These are phyloP conservation scores for Parastagonospora avenae DNA, from an alignment of 2,329 filamentous ascomycete species.

Conservation along the genomic window DNA sequence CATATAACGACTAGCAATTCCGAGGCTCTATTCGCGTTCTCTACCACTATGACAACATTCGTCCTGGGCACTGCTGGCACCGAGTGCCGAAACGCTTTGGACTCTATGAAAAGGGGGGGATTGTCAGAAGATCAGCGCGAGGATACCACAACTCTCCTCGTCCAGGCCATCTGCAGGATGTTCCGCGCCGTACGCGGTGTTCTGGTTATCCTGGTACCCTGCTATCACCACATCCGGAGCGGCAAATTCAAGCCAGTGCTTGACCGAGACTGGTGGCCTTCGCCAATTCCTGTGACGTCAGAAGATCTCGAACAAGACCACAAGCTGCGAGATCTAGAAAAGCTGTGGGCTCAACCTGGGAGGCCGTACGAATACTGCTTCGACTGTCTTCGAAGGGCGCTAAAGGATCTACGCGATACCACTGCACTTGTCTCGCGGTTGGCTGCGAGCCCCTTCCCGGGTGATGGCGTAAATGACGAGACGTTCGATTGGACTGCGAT, in stretches of 20 bases:
- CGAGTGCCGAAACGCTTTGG: slow-evolving; percentile 17
- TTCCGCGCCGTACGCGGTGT: slow-evolving; percentile 26
- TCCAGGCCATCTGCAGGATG: slow-evolving; percentile 8
- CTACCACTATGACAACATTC: slow-evolving; percentile 20
- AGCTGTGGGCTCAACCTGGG: slow-evolving; percentile 26
- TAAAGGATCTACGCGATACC: slow-evolving; percentile 21
- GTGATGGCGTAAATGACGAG: neutral
- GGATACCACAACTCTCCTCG: slow-evolving; percentile 2
- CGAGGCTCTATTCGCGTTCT: slow-evolving; percentile 45
- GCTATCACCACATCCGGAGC: slow-evolving; percentile 23
- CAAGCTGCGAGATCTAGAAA: slow-evolving; percentile 23
- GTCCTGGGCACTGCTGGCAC: slow-evolving; percentile 17
- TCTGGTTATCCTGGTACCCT: slow-evolving; percentile 31
- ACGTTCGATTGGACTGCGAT: slow-evolving; percentile 27
- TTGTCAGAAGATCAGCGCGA: neutral
- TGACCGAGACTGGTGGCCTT: slow-evolving; percentile 35
- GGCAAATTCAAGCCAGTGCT: slow-evolving; percentile 22
- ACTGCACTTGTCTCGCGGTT: slow-evolving; percentile 32
- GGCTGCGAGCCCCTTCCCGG: slow-evolving; percentile 1
- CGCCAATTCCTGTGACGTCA: slow-evolving; percentile 11
- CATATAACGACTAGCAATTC: slow-evolving; percentile 47
- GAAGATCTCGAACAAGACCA: slow-evolving; percentile 19
- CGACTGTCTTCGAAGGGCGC: slow-evolving; percentile 18
- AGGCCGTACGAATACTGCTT: slow-evolving; percentile 32
- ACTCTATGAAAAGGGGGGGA: neutral